Percentiles rank a stretch among this genome's conserved stretches.
Conservation (phyloP, 1,284 basidiomycete species). For the Heterobasidion irregulare region DNA sequence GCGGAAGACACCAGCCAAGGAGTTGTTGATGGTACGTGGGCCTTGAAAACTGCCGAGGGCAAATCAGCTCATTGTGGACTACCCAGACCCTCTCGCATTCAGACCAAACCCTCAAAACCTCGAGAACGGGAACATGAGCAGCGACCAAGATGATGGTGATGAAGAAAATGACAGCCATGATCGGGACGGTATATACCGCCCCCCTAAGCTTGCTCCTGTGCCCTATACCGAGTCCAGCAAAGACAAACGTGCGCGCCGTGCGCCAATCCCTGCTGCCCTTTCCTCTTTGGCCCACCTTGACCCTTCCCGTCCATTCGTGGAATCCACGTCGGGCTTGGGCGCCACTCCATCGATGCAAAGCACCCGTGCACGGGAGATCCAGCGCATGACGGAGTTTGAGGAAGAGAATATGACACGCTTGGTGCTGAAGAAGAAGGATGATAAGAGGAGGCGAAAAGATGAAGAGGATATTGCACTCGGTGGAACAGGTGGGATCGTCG, state of each 20-base stretch:
- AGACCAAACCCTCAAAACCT: conserved; percentile 79
- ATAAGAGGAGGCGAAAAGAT: conserved; percentile 70
- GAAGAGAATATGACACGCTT: conserved; percentile 94
- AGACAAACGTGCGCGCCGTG: conserved; percentile 32
- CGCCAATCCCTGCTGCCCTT: conserved; percentile 63
- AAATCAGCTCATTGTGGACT: background rate
- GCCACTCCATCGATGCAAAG: conserved; percentile 50
- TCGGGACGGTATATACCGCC: conserved; percentile 70
- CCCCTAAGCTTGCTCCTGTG: conserved; percentile 88
- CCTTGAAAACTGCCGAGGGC: conserved; percentile 2
- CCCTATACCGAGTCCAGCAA: conserved; percentile 76
- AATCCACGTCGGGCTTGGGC: conserved; percentile 77
- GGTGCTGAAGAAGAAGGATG: conserved; percentile 88
- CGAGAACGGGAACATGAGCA: conserved; percentile 31
- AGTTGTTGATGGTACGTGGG: conserved; percentile 53
- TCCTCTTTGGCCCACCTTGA: conserved; percentile 61
- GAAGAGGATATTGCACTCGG: conserved; percentile 94
- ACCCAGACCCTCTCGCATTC: conserved; percentile 82
- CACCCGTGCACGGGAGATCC: conserved; percentile 69
- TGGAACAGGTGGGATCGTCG: conserved; percentile 39
- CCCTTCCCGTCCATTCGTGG: conserved; percentile 54
- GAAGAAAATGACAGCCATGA: conserved; percentile 23
- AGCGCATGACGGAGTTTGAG: conserved; percentile 86
- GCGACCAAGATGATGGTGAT: conserved; percentile 24
- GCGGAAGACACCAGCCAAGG: conserved; percentile 49